phyloP scores from a whole-genome alignment of 352 stramenopile species.

The Globisporangium canariense region DNA sequence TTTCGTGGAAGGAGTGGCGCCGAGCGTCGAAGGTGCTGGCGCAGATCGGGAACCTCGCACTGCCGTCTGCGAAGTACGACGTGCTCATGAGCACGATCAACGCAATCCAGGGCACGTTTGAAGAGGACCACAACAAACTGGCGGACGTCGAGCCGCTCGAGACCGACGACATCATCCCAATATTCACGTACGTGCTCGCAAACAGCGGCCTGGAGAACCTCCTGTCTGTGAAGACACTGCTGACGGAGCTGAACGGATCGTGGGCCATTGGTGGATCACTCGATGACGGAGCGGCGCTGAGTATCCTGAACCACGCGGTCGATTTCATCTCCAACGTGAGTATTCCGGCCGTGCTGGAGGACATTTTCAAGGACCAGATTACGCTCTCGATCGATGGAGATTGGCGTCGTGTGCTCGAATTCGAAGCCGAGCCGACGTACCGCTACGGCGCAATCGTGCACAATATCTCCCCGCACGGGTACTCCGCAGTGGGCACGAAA shows the following conservation, averaged over 20 bases:
- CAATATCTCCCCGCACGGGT: conserved; percentile 70
- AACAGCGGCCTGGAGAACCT: conserved; percentile 86
- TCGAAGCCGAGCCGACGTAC: conserved; percentile 83
- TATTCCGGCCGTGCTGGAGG: conserved; percentile 83
- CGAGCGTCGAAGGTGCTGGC: conserved; percentile 68
- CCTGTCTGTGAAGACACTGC: conserved; percentile 69
- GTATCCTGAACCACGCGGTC: conserved; percentile 73
- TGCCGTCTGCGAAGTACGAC: conserved; percentile 80
- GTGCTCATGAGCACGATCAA: conserved; percentile 69
- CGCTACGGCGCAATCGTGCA: conserved; percentile 78
- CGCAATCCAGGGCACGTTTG: conserved; percentile 74
- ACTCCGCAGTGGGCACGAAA: conserved; percentile 65
- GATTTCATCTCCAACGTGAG: conserved; percentile 86
- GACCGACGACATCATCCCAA: conserved; percentile 85
- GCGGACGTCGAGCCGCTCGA: conserved; percentile 54
- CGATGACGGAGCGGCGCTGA: conserved; percentile 68
- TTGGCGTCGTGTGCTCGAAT: conserved; percentile 75
- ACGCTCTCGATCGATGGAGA: conserved; percentile 86
- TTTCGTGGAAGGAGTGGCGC: conserved; percentile 85
- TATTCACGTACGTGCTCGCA: conserved; percentile 88
- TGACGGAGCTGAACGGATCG: conserved; percentile 70
- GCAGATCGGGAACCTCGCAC: conserved; percentile 41
- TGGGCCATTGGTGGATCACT: conserved; percentile 55
- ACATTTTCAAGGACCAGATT: conserved; percentile 90
- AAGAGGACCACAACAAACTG: conserved; percentile 65